Evolutionary conservation across 345 rosid genomes (phyloP).

Genomic region (Lenwebbia sp.): DNA sequence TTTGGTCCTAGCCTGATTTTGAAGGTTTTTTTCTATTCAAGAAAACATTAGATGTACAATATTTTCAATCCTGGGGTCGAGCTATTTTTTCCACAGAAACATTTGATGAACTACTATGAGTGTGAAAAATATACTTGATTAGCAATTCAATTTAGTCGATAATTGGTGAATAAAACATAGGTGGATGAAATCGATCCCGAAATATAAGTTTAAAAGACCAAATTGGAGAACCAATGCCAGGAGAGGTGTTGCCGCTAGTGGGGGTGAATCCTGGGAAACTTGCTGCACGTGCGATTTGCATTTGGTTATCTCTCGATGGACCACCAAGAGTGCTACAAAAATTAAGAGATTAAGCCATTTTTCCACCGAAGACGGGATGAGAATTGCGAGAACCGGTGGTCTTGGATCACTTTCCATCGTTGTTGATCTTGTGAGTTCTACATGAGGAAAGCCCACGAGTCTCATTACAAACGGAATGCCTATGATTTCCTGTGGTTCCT

Average conservation of each 20-base stretch:
- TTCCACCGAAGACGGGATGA: neutral
- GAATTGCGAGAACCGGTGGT: neutral
- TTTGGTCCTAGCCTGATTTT: neutral
- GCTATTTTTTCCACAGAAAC: no score
- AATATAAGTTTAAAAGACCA: neutral
- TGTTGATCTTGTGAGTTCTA: neutral
- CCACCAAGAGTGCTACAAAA: neutral
- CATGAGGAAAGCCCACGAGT: neutral
- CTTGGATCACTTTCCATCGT: neutral
- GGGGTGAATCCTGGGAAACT: neutral
- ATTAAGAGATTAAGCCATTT: neutral
- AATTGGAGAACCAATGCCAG: neutral
- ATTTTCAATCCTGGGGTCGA: no score
- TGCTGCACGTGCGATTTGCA: neutral
- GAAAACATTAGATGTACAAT: no score
- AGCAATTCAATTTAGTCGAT: no score
- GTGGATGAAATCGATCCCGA: neutral
- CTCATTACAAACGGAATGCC: neutral
- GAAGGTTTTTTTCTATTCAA: no score
- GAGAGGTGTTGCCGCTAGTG: no score
- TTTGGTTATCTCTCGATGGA: neutral
- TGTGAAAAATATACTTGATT: no score
- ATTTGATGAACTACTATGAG: no score
- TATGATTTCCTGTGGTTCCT: neutral
- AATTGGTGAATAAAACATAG: neutral